A percentile compares a stretch with the other conserved stretches of the same genome.
Conservation (phyloP, 441 rosid genomes). For the Euphorbia celastroides region DNA sequence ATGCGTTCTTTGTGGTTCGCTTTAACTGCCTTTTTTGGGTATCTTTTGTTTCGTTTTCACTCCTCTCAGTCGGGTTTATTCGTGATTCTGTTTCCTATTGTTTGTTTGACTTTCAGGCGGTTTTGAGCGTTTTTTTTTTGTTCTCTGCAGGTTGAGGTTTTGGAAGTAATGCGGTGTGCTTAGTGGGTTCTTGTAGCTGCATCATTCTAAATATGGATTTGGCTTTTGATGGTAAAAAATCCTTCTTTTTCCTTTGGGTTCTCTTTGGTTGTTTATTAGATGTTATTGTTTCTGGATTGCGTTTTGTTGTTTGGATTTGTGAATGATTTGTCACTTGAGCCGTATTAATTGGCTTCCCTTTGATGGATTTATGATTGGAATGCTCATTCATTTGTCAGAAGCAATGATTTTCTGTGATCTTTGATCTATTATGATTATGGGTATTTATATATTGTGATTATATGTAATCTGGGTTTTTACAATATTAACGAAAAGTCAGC, state of each 20-base stretch:
- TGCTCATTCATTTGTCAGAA: slow-evolving; percentile 13
- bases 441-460: slow-evolving; percentile 3
- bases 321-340: slow-evolving; percentile 7
- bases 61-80: neutral
- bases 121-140: slow-evolving; percentile 13
- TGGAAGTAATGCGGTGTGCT: slow-evolving; percentile 52
- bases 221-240: slow-evolving; percentile 37
- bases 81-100: neutral
- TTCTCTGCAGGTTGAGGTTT: slow-evolving; percentile 48
- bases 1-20: slow-evolving; percentile 36
- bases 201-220: slow-evolving; percentile 37
- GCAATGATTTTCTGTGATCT: slow-evolving; percentile 1
- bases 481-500: neutral
- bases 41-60: slow-evolving; percentile 28
- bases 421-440: slow-evolving; percentile 15
- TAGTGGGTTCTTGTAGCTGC: slow-evolving; percentile 24
- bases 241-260: neutral
- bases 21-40: slow-evolving; percentile 34
- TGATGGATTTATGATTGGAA: slow-evolving; percentile 16
- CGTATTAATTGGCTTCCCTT: slow-evolving; percentile 13
- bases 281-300: slow-evolving; percentile 18
- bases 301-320: slow-evolving; percentile 24
- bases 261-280: neutral
- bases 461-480: slow-evolving; percentile 17
- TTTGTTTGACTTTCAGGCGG: neutral